These are phyloP conservation scores for Heterobasidion parviporum DNA, from an alignment of 1,284 basidiomycete genomes.

Conservation along the genomic window DNA sequence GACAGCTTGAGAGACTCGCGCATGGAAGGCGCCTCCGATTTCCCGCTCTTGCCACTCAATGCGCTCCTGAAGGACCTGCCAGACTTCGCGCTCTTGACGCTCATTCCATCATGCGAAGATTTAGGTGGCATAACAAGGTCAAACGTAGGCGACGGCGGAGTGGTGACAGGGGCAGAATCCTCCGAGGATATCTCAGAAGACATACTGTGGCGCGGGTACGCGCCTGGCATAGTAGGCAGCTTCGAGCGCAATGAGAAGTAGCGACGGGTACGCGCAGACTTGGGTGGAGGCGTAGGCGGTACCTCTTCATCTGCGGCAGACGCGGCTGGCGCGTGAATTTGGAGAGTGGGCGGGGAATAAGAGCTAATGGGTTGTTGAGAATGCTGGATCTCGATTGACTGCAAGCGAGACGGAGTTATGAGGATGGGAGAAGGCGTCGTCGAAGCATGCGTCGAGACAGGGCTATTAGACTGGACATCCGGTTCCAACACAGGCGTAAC, in stretches of 20 bases:
- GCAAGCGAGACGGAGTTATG: too few species aligned
- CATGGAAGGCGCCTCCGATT: neutral
- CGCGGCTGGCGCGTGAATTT: conserved; percentile 4
- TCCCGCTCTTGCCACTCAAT: conserved; percentile 9
- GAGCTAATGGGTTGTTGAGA: neutral
- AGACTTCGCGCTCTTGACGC: conserved; percentile 9
- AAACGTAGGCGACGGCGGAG: conserved; percentile 22
- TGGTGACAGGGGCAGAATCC: conserved; percentile 21
- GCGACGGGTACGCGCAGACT: conserved; percentile 17
- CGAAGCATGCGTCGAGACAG: neutral
- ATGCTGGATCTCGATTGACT: neutral
- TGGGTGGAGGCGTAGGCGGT: conserved; percentile 15
- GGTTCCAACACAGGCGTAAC: neutral
- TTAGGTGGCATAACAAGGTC: conserved; percentile 11
- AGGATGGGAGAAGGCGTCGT: neutral
- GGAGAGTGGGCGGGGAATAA: conserved; percentile 8
- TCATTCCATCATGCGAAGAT: conserved; percentile 7
- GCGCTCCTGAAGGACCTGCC: conserved; percentile 5
- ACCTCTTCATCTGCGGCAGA: conserved; percentile 8
- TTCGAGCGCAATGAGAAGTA: conserved; percentile 19
- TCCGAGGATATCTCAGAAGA: conserved; percentile 25
- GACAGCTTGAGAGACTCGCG: conserved; percentile 8
- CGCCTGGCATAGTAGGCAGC: conserved; percentile 17
- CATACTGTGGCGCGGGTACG: conserved; percentile 19
- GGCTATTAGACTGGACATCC: neutral